Percentiles rank a stretch among this genome's conserved stretches.
These are phyloP conservation scores for Trematosphaeria pertusa DNA, from an alignment of 2,329 filamentous ascomycete genomes.

Conservation along the genomic window DNA sequence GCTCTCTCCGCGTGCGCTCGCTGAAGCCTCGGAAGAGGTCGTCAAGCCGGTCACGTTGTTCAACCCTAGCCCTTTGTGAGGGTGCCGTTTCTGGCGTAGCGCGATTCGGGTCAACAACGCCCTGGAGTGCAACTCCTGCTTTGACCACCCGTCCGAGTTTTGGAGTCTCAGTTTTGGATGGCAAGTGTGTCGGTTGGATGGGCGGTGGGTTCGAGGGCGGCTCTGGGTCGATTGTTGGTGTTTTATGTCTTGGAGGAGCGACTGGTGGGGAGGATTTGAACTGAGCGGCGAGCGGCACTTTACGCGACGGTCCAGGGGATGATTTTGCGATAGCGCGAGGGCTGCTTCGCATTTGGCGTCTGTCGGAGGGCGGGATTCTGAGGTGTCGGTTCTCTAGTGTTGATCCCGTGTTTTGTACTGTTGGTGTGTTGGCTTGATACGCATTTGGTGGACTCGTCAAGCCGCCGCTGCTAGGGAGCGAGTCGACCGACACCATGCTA, in stretches of 20 bases:
- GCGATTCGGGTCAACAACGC: slow-evolving; percentile 39
- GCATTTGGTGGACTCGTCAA: slow-evolving; percentile 35
- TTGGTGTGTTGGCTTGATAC: slow-evolving; percentile 11
- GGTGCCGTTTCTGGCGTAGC: slow-evolving; percentile 31
- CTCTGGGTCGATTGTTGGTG: slow-evolving; percentile 35
- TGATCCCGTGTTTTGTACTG: slow-evolving; percentile 11
- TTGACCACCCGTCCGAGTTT: slow-evolving; percentile 45
- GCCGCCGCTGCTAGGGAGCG: slow-evolving; percentile 46
- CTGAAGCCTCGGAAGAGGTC: slow-evolving; percentile 50
- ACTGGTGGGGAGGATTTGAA: slow-evolving; percentile 21
- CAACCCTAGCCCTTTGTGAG: slow-evolving; percentile 23
- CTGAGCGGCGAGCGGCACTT: slow-evolving; percentile 4
- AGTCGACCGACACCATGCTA: slow-evolving; percentile 59
- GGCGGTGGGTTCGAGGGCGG: slow-evolving; percentile 40
- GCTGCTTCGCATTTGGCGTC: slow-evolving; percentile 9
- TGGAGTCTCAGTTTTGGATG: slow-evolving; percentile 36
- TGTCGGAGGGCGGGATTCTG: slow-evolving; percentile 5
- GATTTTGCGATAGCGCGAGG: slow-evolving; percentile 9
- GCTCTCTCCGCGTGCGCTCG: slow-evolving; percentile 45
- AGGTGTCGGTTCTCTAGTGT: slow-evolving; percentile 22
- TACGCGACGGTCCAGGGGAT: slow-evolving; percentile 14
- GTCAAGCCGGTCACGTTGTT: slow-evolving; percentile 37
- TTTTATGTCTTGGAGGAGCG: slow-evolving; percentile 29
- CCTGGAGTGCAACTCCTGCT: slow-evolving; percentile 48
- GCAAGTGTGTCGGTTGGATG: slow-evolving; percentile 25